phyloP scores from a whole-genome alignment of 1,139 yeast genomes.

The Kodamaea anthophila region DNA sequence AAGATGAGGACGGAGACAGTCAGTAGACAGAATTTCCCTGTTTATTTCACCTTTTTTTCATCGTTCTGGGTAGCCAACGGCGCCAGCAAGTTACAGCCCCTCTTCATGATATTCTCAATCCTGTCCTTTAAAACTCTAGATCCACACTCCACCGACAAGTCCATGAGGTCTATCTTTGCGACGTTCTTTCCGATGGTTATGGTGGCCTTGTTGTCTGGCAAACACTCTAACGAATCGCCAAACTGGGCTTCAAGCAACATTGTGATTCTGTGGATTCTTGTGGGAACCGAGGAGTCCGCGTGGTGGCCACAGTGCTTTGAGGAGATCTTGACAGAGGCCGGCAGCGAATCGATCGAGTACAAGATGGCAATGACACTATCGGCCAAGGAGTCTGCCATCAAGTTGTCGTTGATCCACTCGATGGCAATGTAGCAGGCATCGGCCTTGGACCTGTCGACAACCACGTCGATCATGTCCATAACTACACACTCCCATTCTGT shows the following conservation, averaged over 20 bases:
- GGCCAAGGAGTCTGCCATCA: slow-evolving; percentile 86
- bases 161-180: slow-evolving; percentile 63
- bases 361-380: slow-evolving; percentile 89
- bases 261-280: slow-evolving; percentile 58
- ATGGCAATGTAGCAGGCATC: slow-evolving; percentile 48
- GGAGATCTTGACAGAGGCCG: slow-evolving; percentile 86
- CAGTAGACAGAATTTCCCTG: too few species aligned
- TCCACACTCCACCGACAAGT: slow-evolving; percentile 66
- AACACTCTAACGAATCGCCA: slow-evolving; percentile 61
- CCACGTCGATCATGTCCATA: slow-evolving; percentile 40
- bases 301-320: slow-evolving; percentile 52
- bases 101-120: slow-evolving; percentile 69
- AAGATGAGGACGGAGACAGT: too few species aligned
- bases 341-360: slow-evolving; percentile 88
- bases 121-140: slow-evolving; percentile 77
- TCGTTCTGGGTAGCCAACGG: slow-evolving; percentile 58
- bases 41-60: slow-evolving; percentile 17
- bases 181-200: slow-evolving; percentile 66
- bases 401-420: slow-evolving; percentile 85
- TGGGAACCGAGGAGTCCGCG: slow-evolving; percentile 35
- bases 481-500: slow-evolving; percentile 48
- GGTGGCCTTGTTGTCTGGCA: slow-evolving; percentile 41
- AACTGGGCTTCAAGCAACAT: slow-evolving; percentile 75
- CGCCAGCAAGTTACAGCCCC: slow-evolving; percentile 78
- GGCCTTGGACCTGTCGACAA: slow-evolving; percentile 38